These are phyloP conservation scores for Myxozyma sirexii DNA, from an alignment of 805 yeast genomes.

Conservation along the genomic window DNA sequence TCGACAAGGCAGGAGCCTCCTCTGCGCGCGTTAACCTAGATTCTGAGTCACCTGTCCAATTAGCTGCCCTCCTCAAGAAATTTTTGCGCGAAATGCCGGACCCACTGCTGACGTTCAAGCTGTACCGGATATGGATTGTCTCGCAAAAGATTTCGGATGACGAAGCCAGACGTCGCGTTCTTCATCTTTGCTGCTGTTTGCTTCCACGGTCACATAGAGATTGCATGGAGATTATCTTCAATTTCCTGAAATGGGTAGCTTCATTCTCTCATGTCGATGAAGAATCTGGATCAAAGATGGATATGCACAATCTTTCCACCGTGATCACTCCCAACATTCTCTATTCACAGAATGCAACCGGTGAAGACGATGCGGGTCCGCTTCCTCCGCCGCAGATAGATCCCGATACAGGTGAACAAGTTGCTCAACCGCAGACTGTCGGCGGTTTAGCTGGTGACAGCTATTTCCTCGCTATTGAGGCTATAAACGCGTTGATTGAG, in stretches of 20 bases:
- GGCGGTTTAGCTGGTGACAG: constrained; percentile 56
- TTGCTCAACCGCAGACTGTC: neutral
- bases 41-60: constrained; percentile 81
- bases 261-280: constrained; percentile 93
- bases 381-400: neutral
- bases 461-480: constrained; percentile 88
- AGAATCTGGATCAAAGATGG: constrained; percentile 93
- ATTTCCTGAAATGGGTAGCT: constrained; percentile 92
- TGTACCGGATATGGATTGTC: constrained; percentile 72
- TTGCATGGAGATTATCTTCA: constrained; percentile 78
- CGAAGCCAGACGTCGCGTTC: constrained; percentile 53
- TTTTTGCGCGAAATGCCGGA: constrained; percentile 91
- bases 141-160: constrained; percentile 46
- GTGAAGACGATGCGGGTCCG: constrained; percentile 13
- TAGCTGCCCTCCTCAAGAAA: constrained; percentile 90
- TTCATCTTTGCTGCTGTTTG: constrained; percentile 70
- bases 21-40: constrained; percentile 17
- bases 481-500: constrained; percentile 79
- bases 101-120: constrained; percentile 75
- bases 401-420: constrained; percentile 6
- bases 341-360: constrained; percentile 45
- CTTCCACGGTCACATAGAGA: constrained; percentile 83
- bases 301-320: constrained; percentile 89
- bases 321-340: constrained; percentile 92
- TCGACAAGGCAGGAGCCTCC: constrained; percentile 68